These are phyloP conservation scores for Phaffomyces opuntiae DNA, from an alignment of 805 yeast species.

Conservation along the genomic window DNA sequence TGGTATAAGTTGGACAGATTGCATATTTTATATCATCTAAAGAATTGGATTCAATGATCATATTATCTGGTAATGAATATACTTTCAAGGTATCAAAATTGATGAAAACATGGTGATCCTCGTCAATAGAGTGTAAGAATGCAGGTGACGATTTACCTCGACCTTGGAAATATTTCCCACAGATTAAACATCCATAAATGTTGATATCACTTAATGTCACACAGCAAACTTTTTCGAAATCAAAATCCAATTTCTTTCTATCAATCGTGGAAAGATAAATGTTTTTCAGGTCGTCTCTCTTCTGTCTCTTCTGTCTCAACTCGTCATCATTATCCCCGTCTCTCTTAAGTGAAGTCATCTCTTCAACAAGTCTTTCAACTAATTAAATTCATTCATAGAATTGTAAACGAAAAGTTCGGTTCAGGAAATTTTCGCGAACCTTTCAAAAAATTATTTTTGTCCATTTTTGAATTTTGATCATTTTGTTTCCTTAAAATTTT, in stretches of 20 bases:
- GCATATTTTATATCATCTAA: conserved; percentile 47
- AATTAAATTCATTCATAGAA: too few relatives aligned
- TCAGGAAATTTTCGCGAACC: too few relatives aligned
- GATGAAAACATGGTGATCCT: conserved; percentile 56
- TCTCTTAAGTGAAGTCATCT: background rate
- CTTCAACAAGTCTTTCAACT: background rate
- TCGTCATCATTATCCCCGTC: too few relatives aligned
- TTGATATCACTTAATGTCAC: conserved; percentile 54
- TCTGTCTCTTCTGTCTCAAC: background rate
- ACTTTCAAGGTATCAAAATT: conserved; percentile 43
- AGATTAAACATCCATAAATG: conserved; percentile 64
- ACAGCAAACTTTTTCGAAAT: conserved; percentile 59
- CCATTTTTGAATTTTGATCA: too few relatives aligned
- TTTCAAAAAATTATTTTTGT: too few relatives aligned
- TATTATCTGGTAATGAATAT: conserved; percentile 59
- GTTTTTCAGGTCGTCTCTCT: conserved; percentile 4
- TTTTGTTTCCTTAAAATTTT: too few relatives aligned
- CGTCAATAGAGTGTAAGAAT: conserved; percentile 56
- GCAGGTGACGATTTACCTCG: conserved; percentile 59
- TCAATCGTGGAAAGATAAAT: conserved; percentile 25
- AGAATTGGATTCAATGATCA: conserved; percentile 31
- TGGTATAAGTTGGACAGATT: conserved; percentile 44
- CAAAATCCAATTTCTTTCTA: conserved; percentile 47
- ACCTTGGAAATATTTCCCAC: conserved; percentile 73
- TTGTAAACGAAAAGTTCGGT: too few relatives aligned